These are phyloP conservation scores for Chlorella sp. DNA, from an alignment of 139 green algal species.

Conservation along the genomic window DNA sequence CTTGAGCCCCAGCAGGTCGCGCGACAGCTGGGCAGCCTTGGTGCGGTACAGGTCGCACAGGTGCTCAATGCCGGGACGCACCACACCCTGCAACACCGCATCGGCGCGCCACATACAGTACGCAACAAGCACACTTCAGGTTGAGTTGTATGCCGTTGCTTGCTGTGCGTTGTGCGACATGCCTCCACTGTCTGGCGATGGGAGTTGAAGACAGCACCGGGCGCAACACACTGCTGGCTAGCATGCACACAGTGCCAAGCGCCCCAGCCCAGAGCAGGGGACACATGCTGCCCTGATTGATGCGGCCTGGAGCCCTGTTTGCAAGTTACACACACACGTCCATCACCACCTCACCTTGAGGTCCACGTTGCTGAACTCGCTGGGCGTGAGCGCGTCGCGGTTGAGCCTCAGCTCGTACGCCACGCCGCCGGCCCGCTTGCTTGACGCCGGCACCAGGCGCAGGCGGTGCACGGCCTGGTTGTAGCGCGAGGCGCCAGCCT, in stretches of 20 bases:
- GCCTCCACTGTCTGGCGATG: not conserved
- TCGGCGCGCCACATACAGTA: too few relatives aligned
- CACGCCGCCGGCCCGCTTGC: constrained; percentile 75
- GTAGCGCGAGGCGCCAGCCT: constrained; percentile 49
- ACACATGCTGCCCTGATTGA: too few relatives aligned
- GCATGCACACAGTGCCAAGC: too few relatives aligned
- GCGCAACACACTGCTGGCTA: too few relatives aligned
- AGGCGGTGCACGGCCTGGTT: constrained; percentile 62
- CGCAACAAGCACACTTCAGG: too few relatives aligned
- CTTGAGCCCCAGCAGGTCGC: constrained; percentile 58
- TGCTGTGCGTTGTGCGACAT: too few relatives aligned
- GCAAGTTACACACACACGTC: too few relatives aligned
- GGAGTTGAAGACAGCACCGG: constrained; percentile 2
- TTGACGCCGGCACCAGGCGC: constrained; percentile 68
- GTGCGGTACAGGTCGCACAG: constrained; percentile 55
- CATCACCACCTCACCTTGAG: constrained; percentile 76
- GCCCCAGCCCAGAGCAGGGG: too few relatives aligned
- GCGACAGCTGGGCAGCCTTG: constrained; percentile 44
- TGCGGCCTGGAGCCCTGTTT: too few relatives aligned
- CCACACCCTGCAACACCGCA: constrained; percentile 35
- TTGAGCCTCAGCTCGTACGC: constrained; percentile 72
- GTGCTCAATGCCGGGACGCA: constrained; percentile 56
- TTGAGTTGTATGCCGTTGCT: too few relatives aligned
- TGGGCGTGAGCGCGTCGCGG: constrained; percentile 22
- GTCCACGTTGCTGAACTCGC: constrained; percentile 67